phyloP scores from a whole-genome alignment of 306 rosid genomes.

The Prunus dulcis region DNA sequence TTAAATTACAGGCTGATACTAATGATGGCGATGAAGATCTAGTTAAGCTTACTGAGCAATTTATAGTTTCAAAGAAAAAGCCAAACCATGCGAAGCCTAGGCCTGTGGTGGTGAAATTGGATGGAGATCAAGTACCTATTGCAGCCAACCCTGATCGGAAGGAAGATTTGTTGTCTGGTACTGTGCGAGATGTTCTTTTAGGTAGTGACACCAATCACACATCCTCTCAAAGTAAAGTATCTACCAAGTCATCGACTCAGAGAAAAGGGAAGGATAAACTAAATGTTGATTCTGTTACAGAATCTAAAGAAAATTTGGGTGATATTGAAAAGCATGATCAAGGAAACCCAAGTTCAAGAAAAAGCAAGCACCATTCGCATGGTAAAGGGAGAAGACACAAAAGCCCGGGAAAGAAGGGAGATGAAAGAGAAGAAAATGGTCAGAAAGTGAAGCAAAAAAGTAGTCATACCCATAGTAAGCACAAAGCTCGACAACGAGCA shows the following conservation, averaged over 20 bases:
- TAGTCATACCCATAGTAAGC: conserved; percentile 53
- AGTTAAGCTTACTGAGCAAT: conserved; percentile 67
- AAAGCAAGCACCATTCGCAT: conserved; percentile 50
- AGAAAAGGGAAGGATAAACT: conserved; percentile 67
- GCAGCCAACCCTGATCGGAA: conserved; percentile 42
- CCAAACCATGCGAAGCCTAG: conserved; percentile 69
- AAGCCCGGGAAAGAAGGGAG: conserved; percentile 49
- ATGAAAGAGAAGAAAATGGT: conserved; percentile 47
- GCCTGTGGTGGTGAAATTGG: conserved; percentile 88
- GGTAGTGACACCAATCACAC: conserved; percentile 44
- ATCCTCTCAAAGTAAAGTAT: conserved; percentile 35
- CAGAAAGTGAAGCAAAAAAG: conserved; percentile 61
- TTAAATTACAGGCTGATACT: conserved; percentile 30
- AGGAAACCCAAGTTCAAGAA: conserved; percentile 50
- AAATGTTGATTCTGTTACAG: conserved; percentile 32
- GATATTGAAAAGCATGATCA: conserved; percentile 42
- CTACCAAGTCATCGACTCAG: conserved; percentile 47
- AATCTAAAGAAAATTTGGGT: conserved; percentile 54
- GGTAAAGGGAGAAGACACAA: conserved; percentile 51
- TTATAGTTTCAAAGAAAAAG: conserved; percentile 65
- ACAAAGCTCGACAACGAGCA: conserved; percentile 60
- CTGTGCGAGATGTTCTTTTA: conserved; percentile 60
- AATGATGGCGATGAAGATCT: conserved; percentile 59
- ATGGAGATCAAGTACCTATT: conserved; percentile 56
- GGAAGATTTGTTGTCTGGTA: conserved; percentile 68